Base-by-base conservation (phyloP, 1,284 basidiomycete species). In the Tausonia pullulans region DNA sequence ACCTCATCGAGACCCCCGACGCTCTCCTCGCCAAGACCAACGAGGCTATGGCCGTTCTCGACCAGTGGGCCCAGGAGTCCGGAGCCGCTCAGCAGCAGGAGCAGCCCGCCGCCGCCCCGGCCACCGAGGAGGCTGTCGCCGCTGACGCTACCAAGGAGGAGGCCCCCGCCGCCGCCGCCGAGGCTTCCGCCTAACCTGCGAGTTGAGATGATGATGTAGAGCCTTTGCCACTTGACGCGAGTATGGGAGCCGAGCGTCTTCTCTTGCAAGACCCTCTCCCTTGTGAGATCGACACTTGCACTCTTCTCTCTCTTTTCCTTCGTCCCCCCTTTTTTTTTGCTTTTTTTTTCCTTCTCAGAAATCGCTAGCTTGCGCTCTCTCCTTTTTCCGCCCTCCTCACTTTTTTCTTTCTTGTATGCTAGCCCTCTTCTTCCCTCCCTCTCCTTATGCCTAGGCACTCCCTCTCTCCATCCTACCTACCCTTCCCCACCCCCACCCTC, bases 21-120 rank as follows among this genome's bases (percentile, higher is more conserved):
- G 84, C 90, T 54, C 84, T 97, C 80, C 82, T 83, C 72, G 78
- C 80, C 76, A 97, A 97, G 82, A 87, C 96, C 70, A 84, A 83
- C 70, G 93, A 96, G 80, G 93, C 93, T 41, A 80, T 92, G 66
- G 72, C 75, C 63, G 76, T 78, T 56, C 72, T 78, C 64, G 74
- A 73, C 65, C 75, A 78, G 67, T 78, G 76, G 76, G 72, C 73
- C 68, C 73, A 74, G 69, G 65, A 62, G 65, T 70, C 70, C 57
- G 27, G 27, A 27, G 70, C 67, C 10, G 62, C 61, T 58, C 58
- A 58, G 11, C 62, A 64, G 63, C 56, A 65, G 49, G 68, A 63
- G 58, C 68, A 65, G 49, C 67, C 66, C 10, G 63, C 65, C 49
- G 67, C 61, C 53, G 61, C 53, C 54, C 61, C 27, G 67, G 61